phyloP scores from a whole-genome alignment of 306 rosid genomes.

The Argentina anserina region DNA sequence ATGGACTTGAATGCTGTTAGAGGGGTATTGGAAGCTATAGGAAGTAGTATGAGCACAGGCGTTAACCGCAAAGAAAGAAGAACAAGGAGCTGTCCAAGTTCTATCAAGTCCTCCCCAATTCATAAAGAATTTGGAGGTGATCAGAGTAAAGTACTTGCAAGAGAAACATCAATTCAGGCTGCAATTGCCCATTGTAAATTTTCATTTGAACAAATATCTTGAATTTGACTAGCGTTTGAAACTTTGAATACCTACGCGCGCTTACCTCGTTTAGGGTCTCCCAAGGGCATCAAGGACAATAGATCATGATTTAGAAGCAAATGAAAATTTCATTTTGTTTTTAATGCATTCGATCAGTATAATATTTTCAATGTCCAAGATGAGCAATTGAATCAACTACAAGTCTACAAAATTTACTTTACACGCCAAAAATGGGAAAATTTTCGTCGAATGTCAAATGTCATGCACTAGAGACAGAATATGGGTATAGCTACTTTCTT shows the following conservation, averaged over 20 bases:
- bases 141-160: slow-evolving; percentile 7
- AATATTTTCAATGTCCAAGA: too few relatives aligned
- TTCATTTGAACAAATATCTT: slow-evolving; percentile 36
- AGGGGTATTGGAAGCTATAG: slow-evolving; percentile 39
- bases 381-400: too few relatives aligned
- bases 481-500: too few relatives aligned
- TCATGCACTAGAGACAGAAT: too few relatives aligned
- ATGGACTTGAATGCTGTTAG: slow-evolving; percentile 40
- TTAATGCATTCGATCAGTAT: too few relatives aligned
- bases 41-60: slow-evolving; percentile 14
- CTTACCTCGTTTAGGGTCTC: background rate
- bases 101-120: slow-evolving; percentile 44
- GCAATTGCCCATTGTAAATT: slow-evolving; percentile 62
- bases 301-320: background rate
- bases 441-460: too few relatives aligned
- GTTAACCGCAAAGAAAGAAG: slow-evolving; percentile 23
- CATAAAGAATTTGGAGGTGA: slow-evolving; percentile 28
- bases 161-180: slow-evolving; percentile 47
- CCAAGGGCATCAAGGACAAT: background rate
- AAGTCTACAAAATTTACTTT: too few relatives aligned
- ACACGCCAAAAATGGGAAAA: too few relatives aligned
- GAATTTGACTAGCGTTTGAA: slow-evolving; percentile 18
- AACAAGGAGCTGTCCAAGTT: slow-evolving; percentile 37
- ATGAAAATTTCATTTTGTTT: background rate
- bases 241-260: background rate